Percentiles rank a stretch among this genome's conserved stretches.
Conservation (phyloP, 257 asterid genomes). For the Solanum gandarillasii region DNA sequence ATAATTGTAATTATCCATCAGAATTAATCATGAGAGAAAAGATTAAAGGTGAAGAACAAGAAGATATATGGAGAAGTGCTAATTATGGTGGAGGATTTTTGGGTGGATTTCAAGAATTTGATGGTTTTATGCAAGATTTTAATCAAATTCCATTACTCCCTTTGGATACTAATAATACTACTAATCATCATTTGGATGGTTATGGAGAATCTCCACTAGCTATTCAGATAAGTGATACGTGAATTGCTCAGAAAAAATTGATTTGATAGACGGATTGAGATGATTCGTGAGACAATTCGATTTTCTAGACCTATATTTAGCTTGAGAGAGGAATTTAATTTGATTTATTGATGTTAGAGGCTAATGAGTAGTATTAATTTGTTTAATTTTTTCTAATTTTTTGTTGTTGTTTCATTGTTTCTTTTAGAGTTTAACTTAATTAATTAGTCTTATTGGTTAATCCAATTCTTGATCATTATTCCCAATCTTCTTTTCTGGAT, state of each 20-base stretch:
- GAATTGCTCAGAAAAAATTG: background rate
- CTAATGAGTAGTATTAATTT: background rate
- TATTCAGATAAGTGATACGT: background rate
- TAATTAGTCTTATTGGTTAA: background rate
- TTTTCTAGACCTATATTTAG: background rate
- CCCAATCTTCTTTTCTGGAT: background rate
- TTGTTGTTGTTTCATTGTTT: background rate
- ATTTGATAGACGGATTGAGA: background rate
- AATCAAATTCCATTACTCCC: constrained; percentile 33
- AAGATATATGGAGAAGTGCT: constrained; percentile 47
- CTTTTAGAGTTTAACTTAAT: background rate
- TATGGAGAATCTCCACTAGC: background rate
- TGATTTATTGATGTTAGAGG: background rate
- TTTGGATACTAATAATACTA: background rate
- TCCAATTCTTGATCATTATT: background rate
- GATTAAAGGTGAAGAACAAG: constrained; percentile 63
- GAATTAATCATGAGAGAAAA: constrained; percentile 19
- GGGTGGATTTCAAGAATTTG: constrained; percentile 49
- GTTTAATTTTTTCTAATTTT: background rate
- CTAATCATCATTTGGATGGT: background rate
- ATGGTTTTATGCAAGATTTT: constrained; percentile 51
- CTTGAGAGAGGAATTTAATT: background rate
- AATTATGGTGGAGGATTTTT: constrained; percentile 60
- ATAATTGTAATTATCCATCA: background rate
- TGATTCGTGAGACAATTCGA: background rate